Base-by-base conservation (phyloP, 1,284 basidiomycete species). In the Naganishia cerealis region DNA sequence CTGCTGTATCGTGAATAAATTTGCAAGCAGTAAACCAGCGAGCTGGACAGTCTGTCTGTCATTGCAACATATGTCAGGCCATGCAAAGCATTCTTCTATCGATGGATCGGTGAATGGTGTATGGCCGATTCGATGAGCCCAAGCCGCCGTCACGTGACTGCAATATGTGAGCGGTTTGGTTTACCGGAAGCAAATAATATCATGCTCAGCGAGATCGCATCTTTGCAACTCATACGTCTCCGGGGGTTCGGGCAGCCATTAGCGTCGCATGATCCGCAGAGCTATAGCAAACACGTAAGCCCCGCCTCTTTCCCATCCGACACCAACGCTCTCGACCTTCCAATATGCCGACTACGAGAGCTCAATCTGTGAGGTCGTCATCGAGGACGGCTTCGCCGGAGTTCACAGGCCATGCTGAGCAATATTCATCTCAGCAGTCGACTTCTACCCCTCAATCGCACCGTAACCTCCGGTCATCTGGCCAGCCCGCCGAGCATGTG, bases 381-480 rank as follows among this genome's bases (percentile, higher is more conserved):
- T 63, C 61, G n/a, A 63, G 61, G 29, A 63, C 61, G 21, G 61
- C 61, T 24, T 63, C 61, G 10, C 61, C 61, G 3, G 61, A 63
- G 40, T 50, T 54, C 26, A 24, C 26, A 2, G 24, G 33, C 9
- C 38, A 52, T 16, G 38, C 38, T 7, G 61, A 63, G 24, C 38
- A n/a, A 18, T 29, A 21, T 40, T 53, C 21, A 16, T 63, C 61
- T 12, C 61, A 63, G 16, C 61, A 54, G 9, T 33, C 50, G 21
- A 18, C 61, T 10, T 53, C 59, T 1, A 63, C 61, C 6, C 61
- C 61, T 21, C 50, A 50, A 10, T 63, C 61, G 42, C 36, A 26
- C 18, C 61, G 61, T 26, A 63, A 63, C 24, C 50, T 63, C 10
- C 61, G 61, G 6, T 63, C 61, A 12, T 63, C 61, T 10, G 61